Evolutionary conservation across 305 asterid genomes (phyloP), one percentile per base, ranked within the genome.

Genomic region (Solanum hybrid): DNA sequence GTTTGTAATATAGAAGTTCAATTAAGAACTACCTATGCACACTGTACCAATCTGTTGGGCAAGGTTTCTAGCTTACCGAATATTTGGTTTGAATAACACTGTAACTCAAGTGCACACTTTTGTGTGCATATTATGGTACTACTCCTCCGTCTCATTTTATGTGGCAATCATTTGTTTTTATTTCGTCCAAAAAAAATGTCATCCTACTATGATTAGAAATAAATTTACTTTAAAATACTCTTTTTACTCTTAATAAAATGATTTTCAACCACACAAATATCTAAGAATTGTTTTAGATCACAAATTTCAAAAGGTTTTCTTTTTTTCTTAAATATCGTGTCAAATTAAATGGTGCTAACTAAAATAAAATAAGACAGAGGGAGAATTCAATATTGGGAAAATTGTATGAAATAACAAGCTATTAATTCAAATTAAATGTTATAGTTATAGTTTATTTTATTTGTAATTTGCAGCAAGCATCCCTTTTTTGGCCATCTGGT

Each of bases 11-110:
- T 80, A 78, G 40, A 80, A 88, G 80, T 78, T 87, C 10, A 51
- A 80, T 31, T 35, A 38, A 3, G 51, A 56, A 56, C 26, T 7
- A 37, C 87, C 81, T 81, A 34, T 34, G 86, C 86, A 29, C 24
- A 35, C 73, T 88, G 88, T 15, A 89, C 76, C 32, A 17, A 27
- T 88, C 56, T 35, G 85, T 27, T 87, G 88, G 73, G 45, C 85
- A 69, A 89, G 90, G 82, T 87, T 80, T 88, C 27, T 88, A 86
- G 88, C 60, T 87, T 78, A 31, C 31, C 75, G 29, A 66, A 51
- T 80, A 64, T 26, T 64, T 40, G 29, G 89, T 87, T 88, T 76
- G 90, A 69, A 15, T 19, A 29, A 17, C n/a, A 6, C 12, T 45
- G 7, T 82, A 29, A 17, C 17, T 31, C 42, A 31, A 84, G 37